These are phyloP conservation scores for Thelonectria blattea DNA, from an alignment of 2,329 filamentous ascomycete genomes.

Conservation along the genomic window DNA sequence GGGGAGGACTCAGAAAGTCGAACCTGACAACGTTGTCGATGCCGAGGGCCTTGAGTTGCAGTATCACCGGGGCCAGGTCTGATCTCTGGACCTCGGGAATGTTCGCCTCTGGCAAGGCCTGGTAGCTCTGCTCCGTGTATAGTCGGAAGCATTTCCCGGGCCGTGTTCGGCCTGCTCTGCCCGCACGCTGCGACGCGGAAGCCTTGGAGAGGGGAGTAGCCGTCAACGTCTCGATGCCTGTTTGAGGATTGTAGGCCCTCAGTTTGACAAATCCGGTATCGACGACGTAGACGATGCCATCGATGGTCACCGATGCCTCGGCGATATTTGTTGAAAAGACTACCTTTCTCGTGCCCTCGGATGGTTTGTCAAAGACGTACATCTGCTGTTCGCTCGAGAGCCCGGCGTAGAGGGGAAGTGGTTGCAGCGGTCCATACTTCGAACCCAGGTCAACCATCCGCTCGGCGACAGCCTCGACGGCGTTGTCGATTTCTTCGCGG, in stretches of 20 bases:
- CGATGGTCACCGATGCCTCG: conserved; percentile 93
- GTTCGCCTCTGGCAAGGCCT: conserved; percentile 70
- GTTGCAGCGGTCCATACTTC: conserved; percentile 38
- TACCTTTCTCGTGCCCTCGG: conserved; percentile 84
- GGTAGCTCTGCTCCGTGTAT: conserved; percentile 79
- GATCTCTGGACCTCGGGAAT: conserved; percentile 91
- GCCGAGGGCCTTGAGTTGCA: conserved; percentile 92
- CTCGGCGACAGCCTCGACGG: conserved; percentile 80
- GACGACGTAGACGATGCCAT: conserved; percentile 88
- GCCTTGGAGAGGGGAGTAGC: conserved; percentile 86
- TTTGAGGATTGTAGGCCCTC: conserved; percentile 80
- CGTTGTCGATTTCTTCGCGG: conserved; percentile 87
- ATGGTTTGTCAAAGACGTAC: conserved; percentile 87
- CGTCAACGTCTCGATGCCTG: conserved; percentile 87
- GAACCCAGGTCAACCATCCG: conserved; percentile 64
- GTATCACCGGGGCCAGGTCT: conserved; percentile 84
- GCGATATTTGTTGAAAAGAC: conserved; percentile 96
- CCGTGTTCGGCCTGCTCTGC: conserved; percentile 85
- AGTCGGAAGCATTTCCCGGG: conserved; percentile 94
- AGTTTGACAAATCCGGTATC: conserved; percentile 93
- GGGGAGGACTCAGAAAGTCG: conserved; percentile 85
- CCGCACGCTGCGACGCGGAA: conserved; percentile 88
- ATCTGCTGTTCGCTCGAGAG: conserved; percentile 91
- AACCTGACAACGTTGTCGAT: conserved; percentile 95
- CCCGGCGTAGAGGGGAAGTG: conserved; percentile 85